Evolutionary conservation across 306 rosid genomes (phyloP), one percentile per base, ranked within the genome.

Genomic region (Rubus parviflorus): DNA sequence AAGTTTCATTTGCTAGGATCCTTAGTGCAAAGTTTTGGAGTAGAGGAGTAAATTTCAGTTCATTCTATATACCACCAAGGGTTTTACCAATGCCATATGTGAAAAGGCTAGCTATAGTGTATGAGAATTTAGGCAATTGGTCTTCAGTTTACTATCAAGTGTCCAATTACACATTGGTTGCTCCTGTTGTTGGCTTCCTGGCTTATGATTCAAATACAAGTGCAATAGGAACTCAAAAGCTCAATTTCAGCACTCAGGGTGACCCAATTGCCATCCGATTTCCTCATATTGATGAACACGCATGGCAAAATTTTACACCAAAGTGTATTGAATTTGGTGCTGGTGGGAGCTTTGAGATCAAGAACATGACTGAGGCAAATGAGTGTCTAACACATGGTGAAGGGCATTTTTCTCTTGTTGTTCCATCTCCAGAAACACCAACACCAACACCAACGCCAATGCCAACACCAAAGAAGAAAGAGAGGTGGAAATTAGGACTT

Each of bases 91-190:
- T 49, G 37, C 97, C 97, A 58, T 54, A 35, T 14, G 81, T 25
- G 7, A 83, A 68, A 73, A 89, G 92, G 84, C 14, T 95, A 46
- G 85, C 86, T 61, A 83, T 95, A 65, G 78, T 92, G 9, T 90
- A 63, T 86, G 90, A 87, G 79, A 90, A 90, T 82, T 65, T 92
- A 4, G 99, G 97, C 48, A 90, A 92, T 77, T 92, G 86, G 90
- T 92, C 99, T 62, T 88, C 93, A 46, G 62, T 23, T 72, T 92
- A 80, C 77, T 90, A 70, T 79, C 35, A 82, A 30, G 85, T 95
- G 23, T 88, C 97, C 17, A 87, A 89, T 56, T 70, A 92, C 77
- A 73, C 84, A 41, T 79, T 95, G 78, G 86, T 92, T 40, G 84
- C 97, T 70, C 97, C 99, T 53, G 89, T 92, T 57, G 62, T 90